A percentile compares a stretch with the other conserved stretches of the same genome.
Conservation (phyloP, 768 basidiomycete genomes). For the Boletus sp. region DNA sequence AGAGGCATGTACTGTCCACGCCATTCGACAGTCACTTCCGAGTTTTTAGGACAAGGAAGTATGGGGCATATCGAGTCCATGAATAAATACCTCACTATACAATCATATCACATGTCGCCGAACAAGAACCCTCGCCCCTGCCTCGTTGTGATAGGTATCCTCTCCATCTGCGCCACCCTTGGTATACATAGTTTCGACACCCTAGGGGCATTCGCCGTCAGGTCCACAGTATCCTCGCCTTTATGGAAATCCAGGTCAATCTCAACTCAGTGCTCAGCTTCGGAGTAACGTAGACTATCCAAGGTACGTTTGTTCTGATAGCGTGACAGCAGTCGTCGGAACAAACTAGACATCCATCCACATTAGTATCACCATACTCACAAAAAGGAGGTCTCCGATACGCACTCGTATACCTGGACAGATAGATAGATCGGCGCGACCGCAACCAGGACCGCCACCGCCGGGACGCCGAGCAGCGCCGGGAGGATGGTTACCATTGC, state of each 20-base stretch:
- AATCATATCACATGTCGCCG: neutral
- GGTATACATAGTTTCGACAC: neutral
- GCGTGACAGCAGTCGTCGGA: neutral
- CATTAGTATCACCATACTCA: neutral
- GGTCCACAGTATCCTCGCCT: neutral
- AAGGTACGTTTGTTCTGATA: neutral
- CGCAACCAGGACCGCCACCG: neutral
- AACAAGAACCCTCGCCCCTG: no score
- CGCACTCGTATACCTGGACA: neutral
- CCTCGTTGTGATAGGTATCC: no score
- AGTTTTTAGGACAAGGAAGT: no score
- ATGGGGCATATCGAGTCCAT: no score
- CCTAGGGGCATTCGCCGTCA: neutral
- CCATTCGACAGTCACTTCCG: neutral
- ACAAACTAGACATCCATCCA: neutral
- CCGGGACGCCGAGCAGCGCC: slow-evolving; percentile 4
- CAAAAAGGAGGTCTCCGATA: neutral
- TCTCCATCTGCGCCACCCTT: neutral
- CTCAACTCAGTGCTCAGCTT: neutral
- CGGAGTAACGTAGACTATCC: neutral
- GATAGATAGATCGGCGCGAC: neutral
- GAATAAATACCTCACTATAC: neutral
- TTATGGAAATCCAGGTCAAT: neutral
- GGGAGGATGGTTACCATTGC: neutral
- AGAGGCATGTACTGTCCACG: neutral